Conservation (phyloP, 148 eudicot species). For the Fagopyrum esculentum region DNA sequence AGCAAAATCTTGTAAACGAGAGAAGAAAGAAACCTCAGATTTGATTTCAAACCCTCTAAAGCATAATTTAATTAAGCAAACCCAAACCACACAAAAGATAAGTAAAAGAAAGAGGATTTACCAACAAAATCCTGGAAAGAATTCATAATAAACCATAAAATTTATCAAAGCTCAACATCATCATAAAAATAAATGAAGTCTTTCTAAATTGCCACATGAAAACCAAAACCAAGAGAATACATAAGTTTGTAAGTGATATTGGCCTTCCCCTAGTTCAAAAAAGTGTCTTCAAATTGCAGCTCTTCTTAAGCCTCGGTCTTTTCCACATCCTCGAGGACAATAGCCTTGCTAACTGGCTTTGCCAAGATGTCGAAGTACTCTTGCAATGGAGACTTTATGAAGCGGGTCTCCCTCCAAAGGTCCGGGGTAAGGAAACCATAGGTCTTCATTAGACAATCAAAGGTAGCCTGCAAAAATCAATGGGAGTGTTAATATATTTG, state of each 20-base stretch:
- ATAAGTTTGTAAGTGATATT: background rate
- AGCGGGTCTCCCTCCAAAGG: slow-evolving; percentile 73
- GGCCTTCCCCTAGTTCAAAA: background rate
- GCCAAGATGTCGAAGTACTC: slow-evolving; percentile 62
- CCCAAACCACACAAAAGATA: too few relatives aligned
- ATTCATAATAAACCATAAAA: background rate
- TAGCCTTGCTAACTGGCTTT: slow-evolving; percentile 42
- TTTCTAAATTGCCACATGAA: background rate
- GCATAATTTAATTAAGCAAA: too few relatives aligned
- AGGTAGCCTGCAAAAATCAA: slow-evolving; percentile 57
- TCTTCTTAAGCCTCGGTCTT: slow-evolving; percentile 25
- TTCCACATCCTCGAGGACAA: slow-evolving; percentile 33
- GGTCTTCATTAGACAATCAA: slow-evolving; percentile 79
- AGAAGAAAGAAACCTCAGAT: too few relatives aligned
- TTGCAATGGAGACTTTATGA: slow-evolving; percentile 66
- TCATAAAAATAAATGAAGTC: too few relatives aligned
- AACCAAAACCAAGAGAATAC: background rate
- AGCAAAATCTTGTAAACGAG: too few relatives aligned
- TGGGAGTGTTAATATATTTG: too few relatives aligned
- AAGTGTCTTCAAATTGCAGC: background rate
- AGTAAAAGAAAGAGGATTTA: background rate
- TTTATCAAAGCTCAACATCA: background rate
- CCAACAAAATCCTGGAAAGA: background rate
- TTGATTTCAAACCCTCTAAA: too few relatives aligned
- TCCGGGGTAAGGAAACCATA: slow-evolving; percentile 85